Evolutionary conservation across 495 filamentous ascomycete species (phyloP).

Genomic region (Xylaria cubensis): DNA sequence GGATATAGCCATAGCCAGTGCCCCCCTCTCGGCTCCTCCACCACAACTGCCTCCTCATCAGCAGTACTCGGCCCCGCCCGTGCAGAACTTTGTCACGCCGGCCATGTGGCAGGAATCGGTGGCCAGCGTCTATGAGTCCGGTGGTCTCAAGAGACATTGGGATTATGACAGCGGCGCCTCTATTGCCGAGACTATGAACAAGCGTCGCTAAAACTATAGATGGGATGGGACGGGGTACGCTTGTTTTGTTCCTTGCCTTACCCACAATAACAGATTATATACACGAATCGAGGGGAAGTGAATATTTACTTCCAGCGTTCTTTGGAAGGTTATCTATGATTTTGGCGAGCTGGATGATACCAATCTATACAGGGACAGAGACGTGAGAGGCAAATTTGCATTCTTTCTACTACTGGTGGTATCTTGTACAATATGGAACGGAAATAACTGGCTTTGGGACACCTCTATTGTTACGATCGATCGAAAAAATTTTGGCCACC

Average conservation of each 20-base stretch:
- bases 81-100: conserved; percentile 78
- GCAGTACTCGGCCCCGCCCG: conserved; percentile 61
- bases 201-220: conserved; percentile 33
- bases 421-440: neutral
- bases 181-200: conserved; percentile 35
- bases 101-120: conserved; percentile 97
- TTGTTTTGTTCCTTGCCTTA: neutral
- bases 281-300: neutral
- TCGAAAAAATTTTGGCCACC: neutral
- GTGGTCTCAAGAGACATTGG: conserved; percentile 79
- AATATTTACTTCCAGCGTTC: no score
- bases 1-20: conserved; percentile 56
- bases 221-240: neutral
- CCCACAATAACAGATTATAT: neutral
- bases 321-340: no score
- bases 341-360: neutral
- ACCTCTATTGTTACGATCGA: neutral
- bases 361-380: neutral
- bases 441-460: neutral
- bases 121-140: conserved; percentile 79
- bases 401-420: neutral
- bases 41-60: conserved; percentile 55
- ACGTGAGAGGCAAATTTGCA: neutral
- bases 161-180: conserved; percentile 54
- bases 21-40: conserved; percentile 57